These are phyloP conservation scores for Alternaria brassicae DNA, from an alignment of 2,329 filamentous ascomycete species.

Conservation along the genomic window DNA sequence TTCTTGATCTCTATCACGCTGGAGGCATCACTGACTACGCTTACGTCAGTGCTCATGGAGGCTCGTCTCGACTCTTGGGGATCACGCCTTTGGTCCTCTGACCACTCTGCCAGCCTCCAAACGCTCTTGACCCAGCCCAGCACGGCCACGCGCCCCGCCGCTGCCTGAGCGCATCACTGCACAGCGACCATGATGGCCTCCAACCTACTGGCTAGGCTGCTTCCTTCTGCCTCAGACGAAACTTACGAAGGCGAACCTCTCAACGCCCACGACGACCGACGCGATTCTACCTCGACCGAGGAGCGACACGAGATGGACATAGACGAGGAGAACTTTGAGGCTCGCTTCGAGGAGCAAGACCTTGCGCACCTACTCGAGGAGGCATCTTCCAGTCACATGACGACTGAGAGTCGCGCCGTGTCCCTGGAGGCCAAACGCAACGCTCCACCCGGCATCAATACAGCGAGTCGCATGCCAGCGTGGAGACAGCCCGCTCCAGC, in stretches of 20 bases:
- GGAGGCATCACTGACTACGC: conserved; percentile 27
- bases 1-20: conserved; percentile 21
- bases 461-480: conserved; percentile 40
- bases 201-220: conserved; percentile 60
- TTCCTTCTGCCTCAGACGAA: conserved; percentile 58
- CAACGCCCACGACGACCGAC: conserved; percentile 26
- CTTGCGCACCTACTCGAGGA: conserved; percentile 64
- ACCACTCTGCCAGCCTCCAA: conserved; percentile 18
- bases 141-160: conserved; percentile 38
- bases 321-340: conserved; percentile 59
- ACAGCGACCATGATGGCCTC: conserved; percentile 58
- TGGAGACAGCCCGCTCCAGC: conserved; percentile 47
- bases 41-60: conserved; percentile 32
- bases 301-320: conserved; percentile 57
- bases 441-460: conserved; percentile 36
- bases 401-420: conserved; percentile 52
- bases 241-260: conserved; percentile 54
- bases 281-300: conserved; percentile 44
- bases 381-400: conserved; percentile 57
- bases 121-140: conserved; percentile 4
- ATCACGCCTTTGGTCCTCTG: conserved; percentile 28
- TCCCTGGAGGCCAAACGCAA: conserved; percentile 43
- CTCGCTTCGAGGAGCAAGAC: conserved; percentile 63
- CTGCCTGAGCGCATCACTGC: conserved; percentile 30
- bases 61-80: conserved; percentile 20